A percentile compares a stretch with the other conserved stretches of the same genome.
phyloP scores from a whole-genome alignment of 116 monocot species.

The Iris pallida region DNA sequence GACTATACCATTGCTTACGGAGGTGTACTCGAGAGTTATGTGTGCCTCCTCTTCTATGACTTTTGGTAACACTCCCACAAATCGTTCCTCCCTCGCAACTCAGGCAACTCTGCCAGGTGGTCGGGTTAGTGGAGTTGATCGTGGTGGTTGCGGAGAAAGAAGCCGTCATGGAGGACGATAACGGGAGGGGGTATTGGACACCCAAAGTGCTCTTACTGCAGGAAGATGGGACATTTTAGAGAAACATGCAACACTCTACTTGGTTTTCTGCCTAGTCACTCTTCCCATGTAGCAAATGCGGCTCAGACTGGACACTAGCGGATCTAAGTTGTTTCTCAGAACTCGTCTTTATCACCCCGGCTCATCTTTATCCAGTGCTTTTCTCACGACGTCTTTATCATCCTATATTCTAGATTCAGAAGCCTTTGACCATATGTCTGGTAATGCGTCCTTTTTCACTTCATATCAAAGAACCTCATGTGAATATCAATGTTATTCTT shows the following conservation, averaged over 20 bases:
- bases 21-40: neutral
- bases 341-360: no score
- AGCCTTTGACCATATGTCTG: no score
- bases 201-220: no score
- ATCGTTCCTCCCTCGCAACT: neutral
- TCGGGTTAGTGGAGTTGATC: neutral
- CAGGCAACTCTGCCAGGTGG: neutral
- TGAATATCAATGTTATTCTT: no score
- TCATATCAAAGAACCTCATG: no score
- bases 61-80: neutral
- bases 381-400: no score
- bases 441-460: no score
- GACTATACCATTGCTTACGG: neutral
- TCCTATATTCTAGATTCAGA: no score
- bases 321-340: no score
- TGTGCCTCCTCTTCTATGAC: neutral
- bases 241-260: neutral
- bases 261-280: neutral
- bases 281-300: neutral
- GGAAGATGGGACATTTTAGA: no score
- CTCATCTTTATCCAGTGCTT: no score
- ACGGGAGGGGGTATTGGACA: neutral
- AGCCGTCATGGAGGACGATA: neutral
- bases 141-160: neutral
- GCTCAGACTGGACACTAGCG: no score